Base-by-base conservation (phyloP, 768 basidiomycete genomes). In the Pisolithus marmoratus region DNA sequence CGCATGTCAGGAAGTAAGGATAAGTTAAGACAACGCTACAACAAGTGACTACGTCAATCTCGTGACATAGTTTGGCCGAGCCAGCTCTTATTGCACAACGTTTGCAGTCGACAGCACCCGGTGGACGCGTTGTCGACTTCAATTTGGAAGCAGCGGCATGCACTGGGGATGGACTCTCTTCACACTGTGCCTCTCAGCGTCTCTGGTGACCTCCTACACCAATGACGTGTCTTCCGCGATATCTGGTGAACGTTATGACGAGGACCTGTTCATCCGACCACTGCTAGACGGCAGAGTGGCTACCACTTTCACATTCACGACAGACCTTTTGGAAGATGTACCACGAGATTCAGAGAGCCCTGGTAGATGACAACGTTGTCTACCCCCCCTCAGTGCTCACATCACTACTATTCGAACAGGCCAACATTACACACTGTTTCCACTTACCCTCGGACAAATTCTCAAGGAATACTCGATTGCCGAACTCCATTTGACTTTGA, bases 371-470 rank as follows among this genome's bases (percentile, higher is more conserved):
- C 34, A 34, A 12, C 12, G 34, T 9, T 34, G 34, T 34, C 34
- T 15, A 34, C 34, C 34, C 12, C 14, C 12, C 1, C 14, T 34
- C 14, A 34, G 44, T 52, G 12, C 38, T 42, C 9, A 42, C 6
- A 40, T 22, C 29, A 38, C 38, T 38, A 3, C 40, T 40, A 2
- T 60, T 54, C 20, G 31, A 36, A 47, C 20, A 91, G 89, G 82
- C 40, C 90, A 90, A 67, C 93, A 96, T 60, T 93, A 93, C 58
- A 83, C 80, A 4, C 66, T 96, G 14, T 91, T 96, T 55, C 94
- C 95, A 0, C 79, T 95, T 15, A 77, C 87, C 2, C 74, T 98
- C 17, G 88, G 94, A 4, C 87, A 95, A 62, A 85, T 97, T 36
- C 74, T 97, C 19, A 83, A 85, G 51, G 81, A 87, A 66, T 89